Base-by-base conservation (phyloP, 2,329 filamentous ascomycete species). In the Monascus ruber region DNA sequence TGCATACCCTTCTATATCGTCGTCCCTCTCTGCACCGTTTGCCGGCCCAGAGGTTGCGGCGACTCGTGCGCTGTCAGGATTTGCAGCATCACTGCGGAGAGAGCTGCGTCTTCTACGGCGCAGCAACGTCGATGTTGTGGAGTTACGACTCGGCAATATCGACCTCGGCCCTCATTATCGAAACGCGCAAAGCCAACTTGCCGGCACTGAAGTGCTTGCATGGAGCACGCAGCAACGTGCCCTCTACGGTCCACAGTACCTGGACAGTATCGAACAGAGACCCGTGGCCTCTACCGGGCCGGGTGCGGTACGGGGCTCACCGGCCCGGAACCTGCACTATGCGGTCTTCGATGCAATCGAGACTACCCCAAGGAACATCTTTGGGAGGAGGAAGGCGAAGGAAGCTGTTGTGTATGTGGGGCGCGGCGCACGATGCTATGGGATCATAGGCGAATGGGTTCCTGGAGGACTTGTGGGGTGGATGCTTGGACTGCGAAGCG, bases 141-240 rank as follows among this genome's bases (percentile, higher is more conserved):
- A 95, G 56, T 73, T 98, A 58, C 86, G 89, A 62, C 78, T 96
- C 1, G 91, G 91, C 42, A 88, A 85, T 24, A 86, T 98, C 58
- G 89, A 96, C 62, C 79, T 89, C 51, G 77, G 79, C 5, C 72
- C 79, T 81, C 62, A 72, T 11, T 62, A 60, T 62, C 56, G 66
- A 54, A 48, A 56, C 50, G 44, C 55, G 51, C 51, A 68, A 53
- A 55, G 56, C 72, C 26, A 62, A 49, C 48, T 59, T 26, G 58
- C 68, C 9, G 63, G 60, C 41, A 67, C 59, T 34, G 76, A 81
- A 43, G 70, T 77, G 2, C 66, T 80, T 2, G 67, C 73, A 36
- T 86, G 83, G 83, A 62, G 50, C 41, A 57, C 52, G 6, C 49
- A 67, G 74, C 60, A 74, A 72, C 48, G 80, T 73, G 8, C 64